Evolutionary conservation across 1,139 yeast species (phyloP), one percentile per base, ranked within the genome.

Genomic region (Candida sanyaensis): DNA sequence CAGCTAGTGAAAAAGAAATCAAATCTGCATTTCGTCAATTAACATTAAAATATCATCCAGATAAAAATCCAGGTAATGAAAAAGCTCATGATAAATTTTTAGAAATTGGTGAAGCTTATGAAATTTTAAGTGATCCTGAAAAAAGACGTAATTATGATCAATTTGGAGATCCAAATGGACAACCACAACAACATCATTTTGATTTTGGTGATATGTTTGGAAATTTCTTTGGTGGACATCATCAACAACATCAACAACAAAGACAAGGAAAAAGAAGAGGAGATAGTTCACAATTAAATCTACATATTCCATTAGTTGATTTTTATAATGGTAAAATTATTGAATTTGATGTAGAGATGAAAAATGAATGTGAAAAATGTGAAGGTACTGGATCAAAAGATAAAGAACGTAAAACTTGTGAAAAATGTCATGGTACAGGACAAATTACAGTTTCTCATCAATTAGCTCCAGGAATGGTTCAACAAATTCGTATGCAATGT

Each of bases 51-150:
- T 91, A 81, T 66, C 99, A 93, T 63, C 99, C 99, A 1, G 99
- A 93, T 66, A 93, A 95, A 71, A 93, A 93, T 61, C 86, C 76
- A 5, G 52, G 52, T 1, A 82, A 86, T 55, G 93, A 88, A 23
- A 86, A 79, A 38, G 96, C 97, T 1, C 92, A 88, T 55, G 86
- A 86, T 49, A 86, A 81, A 66, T 93, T 91, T 66, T 85, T 93
- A 45, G 96, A 91, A 64, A 81, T 93, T 28, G 96, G 97, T 7
- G 96, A 88, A 58, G 98, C 98, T 0, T 93, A 93, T 64, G 98
- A 92, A 52, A 89, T 91, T 10, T 77, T 93, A 52, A 80, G 85
- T 50, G 92, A 92, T 62, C 68, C 79, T 11, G 88, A 87, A 48
- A 88, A 90, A 66, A 80, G 89, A 51, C 62, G 75, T 37, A 78